A percentile compares a stretch with the other conserved stretches of the same genome.
phyloP scores from a whole-genome alignment of 805 yeast species.

The Saccharomycopsis sp. region DNA sequence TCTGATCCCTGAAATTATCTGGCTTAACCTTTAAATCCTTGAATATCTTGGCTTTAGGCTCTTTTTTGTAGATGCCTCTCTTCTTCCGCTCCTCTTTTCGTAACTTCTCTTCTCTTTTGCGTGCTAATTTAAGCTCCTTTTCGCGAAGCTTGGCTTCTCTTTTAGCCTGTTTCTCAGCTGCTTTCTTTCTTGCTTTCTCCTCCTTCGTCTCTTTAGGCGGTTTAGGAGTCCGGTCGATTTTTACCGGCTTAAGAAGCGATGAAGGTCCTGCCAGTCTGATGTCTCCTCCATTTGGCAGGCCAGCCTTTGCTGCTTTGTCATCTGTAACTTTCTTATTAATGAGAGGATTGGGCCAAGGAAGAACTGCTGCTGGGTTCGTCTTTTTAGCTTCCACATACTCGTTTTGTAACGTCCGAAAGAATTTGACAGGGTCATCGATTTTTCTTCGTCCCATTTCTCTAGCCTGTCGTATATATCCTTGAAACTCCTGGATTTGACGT shows the following conservation, averaged over 20 bases:
- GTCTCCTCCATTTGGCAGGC: slow-evolving; percentile 5
- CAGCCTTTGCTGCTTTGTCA: not conserved
- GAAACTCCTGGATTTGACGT: slow-evolving; percentile 70
- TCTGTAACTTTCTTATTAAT: not conserved
- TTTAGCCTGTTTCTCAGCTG: slow-evolving; percentile 19
- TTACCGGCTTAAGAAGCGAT: slow-evolving; percentile 23
- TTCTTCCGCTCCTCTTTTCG: slow-evolving; percentile 23
- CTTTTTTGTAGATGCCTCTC: slow-evolving; percentile 12
- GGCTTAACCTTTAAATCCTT: slow-evolving; percentile 17
- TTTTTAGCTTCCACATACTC: slow-evolving; percentile 19
- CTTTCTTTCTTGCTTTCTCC: slow-evolving; percentile 21
- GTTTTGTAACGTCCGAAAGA: slow-evolving; percentile 17
- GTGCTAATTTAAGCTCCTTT: slow-evolving; percentile 18
- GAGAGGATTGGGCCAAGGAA: not conserved
- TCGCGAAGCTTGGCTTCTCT: slow-evolving; percentile 19
- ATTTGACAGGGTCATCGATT: slow-evolving; percentile 18
- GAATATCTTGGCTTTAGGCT: slow-evolving; percentile 7
- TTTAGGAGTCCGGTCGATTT: slow-evolving; percentile 22
- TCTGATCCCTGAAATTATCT: slow-evolving; percentile 38
- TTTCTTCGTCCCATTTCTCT: slow-evolving; percentile 52
- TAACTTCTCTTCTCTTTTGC: slow-evolving; percentile 21
- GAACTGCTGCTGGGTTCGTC: not conserved
- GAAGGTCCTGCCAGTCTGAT: no score
- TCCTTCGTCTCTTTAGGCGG: slow-evolving; percentile 12
- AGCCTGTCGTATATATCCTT: slow-evolving; percentile 73